Base-by-base conservation (phyloP, 495 filamentous ascomycete species). In the Lichenothelia convexa region DNA sequence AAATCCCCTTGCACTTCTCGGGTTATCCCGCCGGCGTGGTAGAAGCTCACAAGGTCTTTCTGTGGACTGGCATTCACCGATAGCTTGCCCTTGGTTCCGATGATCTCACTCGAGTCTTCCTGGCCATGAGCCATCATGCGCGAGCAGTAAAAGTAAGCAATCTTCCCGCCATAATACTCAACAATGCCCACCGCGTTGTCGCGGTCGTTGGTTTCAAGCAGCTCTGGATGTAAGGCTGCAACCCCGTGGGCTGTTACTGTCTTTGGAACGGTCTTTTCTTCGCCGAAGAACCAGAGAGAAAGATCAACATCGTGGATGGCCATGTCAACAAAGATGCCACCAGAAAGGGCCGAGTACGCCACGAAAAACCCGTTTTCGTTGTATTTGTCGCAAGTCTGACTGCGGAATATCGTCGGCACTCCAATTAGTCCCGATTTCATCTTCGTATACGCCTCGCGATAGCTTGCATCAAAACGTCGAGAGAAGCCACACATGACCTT, bases 281-380 rank as follows among this genome's bases (percentile, higher is more conserved):
- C 45, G 8, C 63, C 63, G 47, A 71, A 68, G 57, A 68, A 71
- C 66, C 65, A 71, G 18, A 73, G 55, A 0, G 64, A 51, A 0
- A 73, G 58, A 40, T 73, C 68, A 42, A 73, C 70, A 34, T 71
- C 68, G 46, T 71, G 68, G 41, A 73, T 66, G 5, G 53, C 56
- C 52, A 18, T 16, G 18, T 40, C 35, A 4, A 42, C 40, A 20
- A 43, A 43, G 5, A 43, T 32, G 5, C 40, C 40, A 23, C 40
- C 40, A 34, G 30, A 32, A 5, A 22, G 16, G 6, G 36, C 16
- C n/a, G 34, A 35, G 17, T 43, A 43, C 15, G 15, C 8, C 5
- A 43, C 40, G 20, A 43, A 43, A 30, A 43, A 43, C 3, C 40
- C 40, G 8, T 35, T 40, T 3, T 24, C 32, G 30, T 43, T 36